These are phyloP conservation scores for Pseudomonodictys pantanalensis DNA, from an alignment of 495 filamentous ascomycete species.

Conservation along the genomic window DNA sequence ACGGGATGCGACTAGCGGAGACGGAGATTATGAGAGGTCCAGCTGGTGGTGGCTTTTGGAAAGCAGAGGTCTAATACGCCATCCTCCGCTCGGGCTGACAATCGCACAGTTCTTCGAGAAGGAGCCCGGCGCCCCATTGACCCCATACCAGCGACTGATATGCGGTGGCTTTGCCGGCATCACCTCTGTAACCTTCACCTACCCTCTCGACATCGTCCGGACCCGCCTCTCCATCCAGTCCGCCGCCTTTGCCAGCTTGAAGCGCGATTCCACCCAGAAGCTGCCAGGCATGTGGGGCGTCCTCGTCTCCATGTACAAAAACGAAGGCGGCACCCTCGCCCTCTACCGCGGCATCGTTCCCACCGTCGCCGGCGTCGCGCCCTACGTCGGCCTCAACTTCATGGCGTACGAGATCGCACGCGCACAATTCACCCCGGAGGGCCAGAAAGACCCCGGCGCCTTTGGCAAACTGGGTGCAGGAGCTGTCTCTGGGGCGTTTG, in stretches of 20 bases:
- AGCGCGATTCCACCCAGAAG: constrained; percentile 52
- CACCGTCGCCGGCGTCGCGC: constrained; percentile 91
- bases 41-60: too few species aligned
- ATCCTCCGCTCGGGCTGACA: constrained; percentile 3
- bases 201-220: constrained; percentile 92
- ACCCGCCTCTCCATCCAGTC: constrained; percentile 95
- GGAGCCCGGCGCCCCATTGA: constrained; percentile 63
- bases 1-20: too few species aligned
- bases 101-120: constrained; percentile 66
- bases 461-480: constrained; percentile 82
- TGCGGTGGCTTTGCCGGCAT: constrained; percentile 90
- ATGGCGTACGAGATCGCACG: constrained; percentile 93
- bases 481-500: constrained; percentile 89
- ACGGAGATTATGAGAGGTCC: too few species aligned
- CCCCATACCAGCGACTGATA: constrained; percentile 65
- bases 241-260: constrained; percentile 80
- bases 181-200: constrained; percentile 79
- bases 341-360: constrained; percentile 91
- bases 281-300: constrained; percentile 92
- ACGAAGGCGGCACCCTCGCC: constrained; percentile 78
- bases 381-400: constrained; percentile 96
- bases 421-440: constrained; percentile 80
- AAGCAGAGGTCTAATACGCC: neutral
- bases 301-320: constrained; percentile 79
- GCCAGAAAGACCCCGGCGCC: constrained; percentile 76